phyloP scores from a whole-genome alignment of 2,329 filamentous ascomycete genomes.

The Hypocrella siamensis region DNA sequence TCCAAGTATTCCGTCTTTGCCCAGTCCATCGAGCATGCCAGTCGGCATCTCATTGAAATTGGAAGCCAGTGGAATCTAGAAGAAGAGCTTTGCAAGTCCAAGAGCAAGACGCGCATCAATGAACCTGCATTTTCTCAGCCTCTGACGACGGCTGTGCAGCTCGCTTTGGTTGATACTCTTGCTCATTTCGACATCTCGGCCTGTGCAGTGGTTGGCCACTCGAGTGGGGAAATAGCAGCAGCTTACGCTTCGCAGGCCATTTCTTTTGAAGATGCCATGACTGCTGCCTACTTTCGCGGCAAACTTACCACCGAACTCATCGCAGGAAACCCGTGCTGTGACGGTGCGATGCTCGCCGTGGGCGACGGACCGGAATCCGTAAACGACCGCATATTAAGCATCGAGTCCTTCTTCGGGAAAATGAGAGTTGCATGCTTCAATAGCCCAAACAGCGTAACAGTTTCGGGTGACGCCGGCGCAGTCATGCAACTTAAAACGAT shows the following conservation, averaged over 20 bases:
- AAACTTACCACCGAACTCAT: background rate
- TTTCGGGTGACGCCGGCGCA: constrained; percentile 8
- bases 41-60: no score
- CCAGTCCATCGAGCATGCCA: no score
- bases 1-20: no score
- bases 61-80: background rate
- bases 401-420: background rate
- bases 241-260: constrained; percentile 16
- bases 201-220: constrained; percentile 19
- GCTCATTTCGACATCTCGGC: constrained; percentile 14
- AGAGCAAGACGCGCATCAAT: background rate
- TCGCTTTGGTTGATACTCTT: constrained; percentile 25
- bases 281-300: background rate
- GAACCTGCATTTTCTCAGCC: constrained; percentile 30
- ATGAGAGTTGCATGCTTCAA: constrained; percentile 9
- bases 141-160: constrained; percentile 35
- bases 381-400: background rate
- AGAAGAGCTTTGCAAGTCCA: background rate
- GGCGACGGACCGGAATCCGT: constrained; percentile 4
- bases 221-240: constrained; percentile 22
- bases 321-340: no score
- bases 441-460: constrained; percentile 9
- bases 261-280: background rate
- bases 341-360: constrained; percentile 17
- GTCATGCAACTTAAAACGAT: constrained; percentile 5